A percentile compares a stretch with the other conserved stretches of the same genome.
Evolutionary conservation across 176 grass and related monocot species (phyloP).

Genomic region (Alloteropsis semialata): DNA sequence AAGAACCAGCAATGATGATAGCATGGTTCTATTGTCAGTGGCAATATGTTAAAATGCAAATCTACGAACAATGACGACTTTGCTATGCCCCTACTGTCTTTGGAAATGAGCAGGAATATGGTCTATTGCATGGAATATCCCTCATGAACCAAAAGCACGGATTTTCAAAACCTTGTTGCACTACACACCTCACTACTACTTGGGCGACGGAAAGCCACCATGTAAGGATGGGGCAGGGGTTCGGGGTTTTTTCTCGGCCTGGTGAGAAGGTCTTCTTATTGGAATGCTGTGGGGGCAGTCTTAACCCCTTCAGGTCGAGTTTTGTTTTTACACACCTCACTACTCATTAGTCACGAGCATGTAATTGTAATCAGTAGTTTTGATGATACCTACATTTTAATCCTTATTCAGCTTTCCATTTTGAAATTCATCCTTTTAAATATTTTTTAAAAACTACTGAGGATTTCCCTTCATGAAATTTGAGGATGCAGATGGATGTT

Average conservation of each 20-base stretch:
- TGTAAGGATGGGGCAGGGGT: too few species aligned
- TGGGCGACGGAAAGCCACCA: too few species aligned
- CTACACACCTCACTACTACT: too few species aligned
- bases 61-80: background rate
- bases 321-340: background rate
- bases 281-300: too few species aligned
- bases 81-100: background rate
- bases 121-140: background rate
- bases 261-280: too few species aligned
- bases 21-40: background rate
- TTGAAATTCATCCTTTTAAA: background rate
- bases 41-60: background rate
- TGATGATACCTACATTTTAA: background rate
- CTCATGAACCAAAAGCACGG: background rate
- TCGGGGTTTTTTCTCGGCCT: too few species aligned
- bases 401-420: background rate
- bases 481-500: constrained; percentile 34
- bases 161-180: background rate
- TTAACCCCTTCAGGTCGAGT: too few species aligned
- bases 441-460: background rate
- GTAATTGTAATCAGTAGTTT: background rate
- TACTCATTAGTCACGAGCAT: background rate
- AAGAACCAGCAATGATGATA: background rate
- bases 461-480: background rate
- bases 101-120: background rate